phyloP scores from a whole-genome alignment of 169 alveolate genomes.

The Eimeria sp. region DNA sequence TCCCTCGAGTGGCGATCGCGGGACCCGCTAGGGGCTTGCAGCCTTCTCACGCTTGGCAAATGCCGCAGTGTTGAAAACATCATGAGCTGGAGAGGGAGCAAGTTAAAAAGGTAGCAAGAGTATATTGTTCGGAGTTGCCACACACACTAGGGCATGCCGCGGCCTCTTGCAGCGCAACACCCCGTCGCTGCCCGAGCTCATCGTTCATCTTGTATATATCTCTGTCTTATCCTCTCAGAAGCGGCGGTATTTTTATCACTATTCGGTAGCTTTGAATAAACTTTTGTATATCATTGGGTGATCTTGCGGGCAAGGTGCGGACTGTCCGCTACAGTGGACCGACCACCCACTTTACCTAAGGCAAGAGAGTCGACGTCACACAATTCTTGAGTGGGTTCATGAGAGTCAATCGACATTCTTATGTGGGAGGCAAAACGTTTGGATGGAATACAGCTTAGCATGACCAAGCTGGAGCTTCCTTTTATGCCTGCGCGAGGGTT shows the following conservation, averaged over 20 bases:
- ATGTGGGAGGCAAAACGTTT: not conserved
- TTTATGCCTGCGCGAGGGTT: not conserved
- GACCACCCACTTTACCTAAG: not conserved
- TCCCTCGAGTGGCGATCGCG: conserved; percentile 53
- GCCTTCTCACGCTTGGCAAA: not conserved
- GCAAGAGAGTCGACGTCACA: not conserved
- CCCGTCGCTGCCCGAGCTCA: conserved; percentile 1
- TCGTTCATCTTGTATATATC: not conserved
- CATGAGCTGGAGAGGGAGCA: not conserved
- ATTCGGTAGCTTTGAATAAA: not conserved
- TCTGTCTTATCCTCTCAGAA: not conserved
- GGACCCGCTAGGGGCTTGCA: conserved; percentile 67
- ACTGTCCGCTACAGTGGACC: conserved; percentile 4
- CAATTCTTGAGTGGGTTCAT: not conserved
- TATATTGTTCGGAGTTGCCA: not conserved
- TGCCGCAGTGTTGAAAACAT: not conserved
- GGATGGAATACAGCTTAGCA: not conserved
- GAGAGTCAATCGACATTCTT: not conserved
- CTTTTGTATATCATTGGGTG: not conserved
- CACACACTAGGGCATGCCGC: conserved; percentile 3
- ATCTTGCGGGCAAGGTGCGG: not conserved
- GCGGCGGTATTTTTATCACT: not conserved
- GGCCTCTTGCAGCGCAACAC: not conserved
- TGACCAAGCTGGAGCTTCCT: not conserved
- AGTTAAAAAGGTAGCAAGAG: not conserved